Percentiles rank a stretch among this genome's conserved stretches.
phyloP scores from a whole-genome alignment of 176 grass and related monocot species.

The Luzula sylvatica region DNA sequence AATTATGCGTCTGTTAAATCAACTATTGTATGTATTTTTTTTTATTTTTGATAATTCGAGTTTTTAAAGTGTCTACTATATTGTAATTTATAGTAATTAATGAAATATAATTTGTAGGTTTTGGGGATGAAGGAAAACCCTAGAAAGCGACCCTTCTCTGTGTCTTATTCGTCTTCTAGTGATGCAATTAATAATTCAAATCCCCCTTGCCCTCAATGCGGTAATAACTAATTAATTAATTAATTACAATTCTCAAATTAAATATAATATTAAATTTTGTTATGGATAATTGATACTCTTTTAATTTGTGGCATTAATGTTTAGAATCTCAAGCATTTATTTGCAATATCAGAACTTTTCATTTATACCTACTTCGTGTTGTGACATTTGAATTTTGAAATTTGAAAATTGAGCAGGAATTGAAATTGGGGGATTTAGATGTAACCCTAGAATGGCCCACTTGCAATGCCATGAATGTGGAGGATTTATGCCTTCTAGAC shows the following conservation, averaged over 20 bases:
- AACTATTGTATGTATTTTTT: constrained; percentile 55
- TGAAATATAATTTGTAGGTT: constrained; percentile 32
- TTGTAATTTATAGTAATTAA: too few relatives aligned
- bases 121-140: constrained; percentile 46
- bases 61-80: too few relatives aligned
- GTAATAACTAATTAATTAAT: constrained; percentile 20
- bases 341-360: background rate
- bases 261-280: background rate
- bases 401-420: constrained; percentile 36
- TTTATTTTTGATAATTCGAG: background rate
- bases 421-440: constrained; percentile 84
- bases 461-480: constrained; percentile 69
- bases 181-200: constrained; percentile 29
- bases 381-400: constrained; percentile 11
- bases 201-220: constrained; percentile 69
- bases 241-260: background rate
- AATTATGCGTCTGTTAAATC: constrained; percentile 76
- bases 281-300: too few relatives aligned
- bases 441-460: constrained; percentile 48
- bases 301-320: too few relatives aligned
- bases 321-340: background rate
- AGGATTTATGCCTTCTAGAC: constrained; percentile 67
- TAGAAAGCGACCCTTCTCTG: constrained; percentile 49
- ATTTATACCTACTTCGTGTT: constrained; percentile 6
- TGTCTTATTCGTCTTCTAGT: constrained; percentile 14